Percentiles rank a stretch among this genome's conserved stretches.
These are phyloP conservation scores for Pichia cabralensis DNA, from an alignment of 805 yeast species.

Conservation along the genomic window DNA sequence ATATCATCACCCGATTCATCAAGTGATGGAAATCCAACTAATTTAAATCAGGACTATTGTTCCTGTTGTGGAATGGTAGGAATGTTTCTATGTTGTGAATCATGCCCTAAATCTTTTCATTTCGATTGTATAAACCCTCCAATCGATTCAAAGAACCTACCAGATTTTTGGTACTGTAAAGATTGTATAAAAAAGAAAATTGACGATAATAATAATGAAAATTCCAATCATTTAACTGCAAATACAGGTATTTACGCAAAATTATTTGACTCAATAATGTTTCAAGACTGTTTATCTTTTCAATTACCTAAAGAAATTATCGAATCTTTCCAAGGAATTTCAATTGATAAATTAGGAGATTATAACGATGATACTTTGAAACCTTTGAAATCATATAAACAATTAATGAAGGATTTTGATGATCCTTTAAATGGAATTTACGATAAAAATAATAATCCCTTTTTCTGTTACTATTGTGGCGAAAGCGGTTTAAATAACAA, in stretches of 20 bases:
- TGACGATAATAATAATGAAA: constrained; percentile 1
- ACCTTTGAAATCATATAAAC: constrained; percentile 32
- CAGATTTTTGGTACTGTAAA: constrained; percentile 85
- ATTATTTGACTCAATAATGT: constrained; percentile 47
- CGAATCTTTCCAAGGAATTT: constrained; percentile 65
- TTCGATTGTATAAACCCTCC: constrained; percentile 91
- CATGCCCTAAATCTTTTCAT: constrained; percentile 88
- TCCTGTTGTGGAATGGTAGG: constrained; percentile 88
- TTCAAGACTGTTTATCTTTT: constrained; percentile 57
- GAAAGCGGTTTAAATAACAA: constrained; percentile 41
- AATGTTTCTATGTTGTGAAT: constrained; percentile 83
- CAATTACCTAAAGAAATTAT: constrained; percentile 59
- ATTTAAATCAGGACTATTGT: constrained; percentile 77
- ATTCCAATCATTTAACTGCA: constrained; percentile 4
- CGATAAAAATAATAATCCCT: constrained; percentile 59
- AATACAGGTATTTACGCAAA: constrained; percentile 42
- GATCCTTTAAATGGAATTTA: constrained; percentile 52
- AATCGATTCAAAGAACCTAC: constrained; percentile 56
- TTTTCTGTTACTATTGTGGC: constrained; percentile 70
- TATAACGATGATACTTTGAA: constrained; percentile 56
- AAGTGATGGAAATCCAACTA: constrained; percentile 11
- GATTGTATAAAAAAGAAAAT: constrained; percentile 48
- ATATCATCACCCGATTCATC: no score
- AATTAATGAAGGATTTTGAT: constrained; percentile 34
- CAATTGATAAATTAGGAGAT: constrained; percentile 58